These are phyloP conservation scores for Trichoderma atrobrunneum DNA, from an alignment of 2,329 filamentous ascomycete genomes.

Conservation along the genomic window DNA sequence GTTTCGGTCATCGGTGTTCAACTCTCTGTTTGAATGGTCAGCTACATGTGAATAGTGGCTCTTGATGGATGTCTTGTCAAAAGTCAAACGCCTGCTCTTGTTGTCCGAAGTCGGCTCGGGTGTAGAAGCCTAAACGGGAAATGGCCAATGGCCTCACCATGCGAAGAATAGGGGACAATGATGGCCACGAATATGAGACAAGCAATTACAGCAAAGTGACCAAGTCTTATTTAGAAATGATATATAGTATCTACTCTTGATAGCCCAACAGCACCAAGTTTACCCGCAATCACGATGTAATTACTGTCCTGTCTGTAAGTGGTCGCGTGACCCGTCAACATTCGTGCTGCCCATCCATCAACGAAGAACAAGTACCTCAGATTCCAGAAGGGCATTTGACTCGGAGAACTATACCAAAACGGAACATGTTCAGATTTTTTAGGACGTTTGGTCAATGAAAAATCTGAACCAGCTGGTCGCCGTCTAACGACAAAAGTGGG, in stretches of 20 bases:
- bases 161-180: background rate
- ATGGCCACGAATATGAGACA: background rate
- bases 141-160: background rate
- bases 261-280: background rate
- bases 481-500: background rate
- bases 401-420: background rate
- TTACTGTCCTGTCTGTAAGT: background rate
- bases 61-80: constrained; percentile 1
- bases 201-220: background rate
- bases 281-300: background rate
- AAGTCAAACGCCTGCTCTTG: constrained; percentile 11
- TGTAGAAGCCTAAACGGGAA: background rate
- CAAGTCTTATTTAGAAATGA: no score
- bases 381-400: background rate
- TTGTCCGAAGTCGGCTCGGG: background rate
- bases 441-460: background rate
- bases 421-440: constrained; percentile 1
- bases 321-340: background rate
- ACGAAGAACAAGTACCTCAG: background rate
- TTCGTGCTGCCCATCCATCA: background rate
- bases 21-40: background rate
- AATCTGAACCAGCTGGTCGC: constrained; percentile 5
- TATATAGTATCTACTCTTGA: background rate
- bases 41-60: background rate
- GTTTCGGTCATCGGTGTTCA: background rate